Percentiles rank a stretch among this genome's conserved stretches.
Conservation (phyloP, 139 green algal genomes). For the Ettlia oleoabundans region DNA sequence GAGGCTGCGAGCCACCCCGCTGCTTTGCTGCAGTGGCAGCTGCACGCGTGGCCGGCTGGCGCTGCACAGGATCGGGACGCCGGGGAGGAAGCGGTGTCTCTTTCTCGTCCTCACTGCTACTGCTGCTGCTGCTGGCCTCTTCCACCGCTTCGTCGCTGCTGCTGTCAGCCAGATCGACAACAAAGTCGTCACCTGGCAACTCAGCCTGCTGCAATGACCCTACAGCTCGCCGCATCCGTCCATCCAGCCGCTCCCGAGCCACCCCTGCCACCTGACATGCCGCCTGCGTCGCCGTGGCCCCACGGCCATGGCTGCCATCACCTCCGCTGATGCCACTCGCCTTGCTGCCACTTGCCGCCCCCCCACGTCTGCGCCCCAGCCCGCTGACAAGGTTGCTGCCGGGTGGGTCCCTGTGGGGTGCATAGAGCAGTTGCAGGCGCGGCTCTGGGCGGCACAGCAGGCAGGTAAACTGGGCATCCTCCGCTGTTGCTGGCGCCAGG, state of each 20-base stretch:
- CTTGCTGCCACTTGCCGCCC: too few species aligned
- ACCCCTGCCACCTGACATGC: background rate
- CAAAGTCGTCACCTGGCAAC: background rate
- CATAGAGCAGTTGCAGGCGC: background rate
- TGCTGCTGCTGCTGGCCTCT: background rate
- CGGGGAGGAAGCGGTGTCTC: background rate
- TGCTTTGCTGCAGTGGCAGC: background rate
- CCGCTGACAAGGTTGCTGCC: too few species aligned
- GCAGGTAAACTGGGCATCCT: background rate
- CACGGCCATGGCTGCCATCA: background rate
- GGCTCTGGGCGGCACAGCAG: background rate
- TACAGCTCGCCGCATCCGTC: too few species aligned
- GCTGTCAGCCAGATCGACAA: background rate
- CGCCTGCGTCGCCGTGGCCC: background rate
- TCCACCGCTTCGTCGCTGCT: background rate
- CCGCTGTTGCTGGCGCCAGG: background rate
- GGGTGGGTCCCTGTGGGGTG: too few species aligned
- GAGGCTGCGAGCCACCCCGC: background rate
- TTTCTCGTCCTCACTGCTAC: background rate
- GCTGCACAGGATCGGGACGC: too few species aligned
- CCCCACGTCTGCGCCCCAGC: too few species aligned
- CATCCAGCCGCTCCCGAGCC: background rate
- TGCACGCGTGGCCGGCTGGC: background rate
- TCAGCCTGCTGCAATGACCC: conserved; percentile 2
- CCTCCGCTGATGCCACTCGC: background rate